Percentiles rank a stretch among this genome's conserved stretches.
These are phyloP conservation scores for Verbascum thapsus DNA, from an alignment of 257 asterid species.

Conservation along the genomic window DNA sequence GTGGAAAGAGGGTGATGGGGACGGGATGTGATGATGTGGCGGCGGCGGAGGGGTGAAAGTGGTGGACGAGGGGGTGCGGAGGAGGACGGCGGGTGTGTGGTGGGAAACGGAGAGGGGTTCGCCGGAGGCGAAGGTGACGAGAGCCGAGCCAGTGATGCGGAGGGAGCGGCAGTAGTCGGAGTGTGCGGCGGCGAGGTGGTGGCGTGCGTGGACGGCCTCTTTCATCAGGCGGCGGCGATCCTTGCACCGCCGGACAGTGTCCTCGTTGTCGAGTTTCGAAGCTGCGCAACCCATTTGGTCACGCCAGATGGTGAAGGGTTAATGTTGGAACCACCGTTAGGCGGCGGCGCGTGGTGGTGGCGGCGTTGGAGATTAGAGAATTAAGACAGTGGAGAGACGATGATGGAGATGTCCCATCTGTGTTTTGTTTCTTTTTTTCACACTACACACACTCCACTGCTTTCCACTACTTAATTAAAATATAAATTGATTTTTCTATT, in stretches of 20 bases:
- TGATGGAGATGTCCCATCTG: slow-evolving; percentile 40
- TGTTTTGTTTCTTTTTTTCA: slow-evolving; percentile 16
- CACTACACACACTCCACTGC: slow-evolving; percentile 29
- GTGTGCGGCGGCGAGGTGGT: slow-evolving; percentile 96
- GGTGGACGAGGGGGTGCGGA: slow-evolving; percentile 68
- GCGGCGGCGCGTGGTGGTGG: slow-evolving; percentile 31
- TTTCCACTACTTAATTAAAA: slow-evolving; percentile 38
- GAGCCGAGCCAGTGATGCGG: slow-evolving; percentile 82
- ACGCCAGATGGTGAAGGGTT: too few species aligned
- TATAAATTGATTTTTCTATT: neutral
- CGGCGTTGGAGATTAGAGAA: slow-evolving; percentile 27
- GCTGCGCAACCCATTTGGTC: slow-evolving; percentile 92
- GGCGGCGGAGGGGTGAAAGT: neutral
- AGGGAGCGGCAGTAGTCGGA: slow-evolving; percentile 94
- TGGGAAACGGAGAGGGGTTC: slow-evolving; percentile 83
- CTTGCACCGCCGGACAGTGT: slow-evolving; percentile 95
- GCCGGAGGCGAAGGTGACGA: slow-evolving; percentile 80
- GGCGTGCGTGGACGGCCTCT: slow-evolving; percentile 83
- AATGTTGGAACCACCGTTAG: too few species aligned
- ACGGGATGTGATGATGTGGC: slow-evolving; percentile 28
- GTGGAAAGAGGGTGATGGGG: slow-evolving; percentile 28
- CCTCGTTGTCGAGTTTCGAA: slow-evolving; percentile 97
- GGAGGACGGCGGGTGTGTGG: slow-evolving; percentile 83
- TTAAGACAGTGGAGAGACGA: slow-evolving; percentile 26
- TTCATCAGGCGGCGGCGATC: slow-evolving; percentile 97